Conservation (phyloP, 345 rosid species). For the Eucalyptus guilfoylei region DNA sequence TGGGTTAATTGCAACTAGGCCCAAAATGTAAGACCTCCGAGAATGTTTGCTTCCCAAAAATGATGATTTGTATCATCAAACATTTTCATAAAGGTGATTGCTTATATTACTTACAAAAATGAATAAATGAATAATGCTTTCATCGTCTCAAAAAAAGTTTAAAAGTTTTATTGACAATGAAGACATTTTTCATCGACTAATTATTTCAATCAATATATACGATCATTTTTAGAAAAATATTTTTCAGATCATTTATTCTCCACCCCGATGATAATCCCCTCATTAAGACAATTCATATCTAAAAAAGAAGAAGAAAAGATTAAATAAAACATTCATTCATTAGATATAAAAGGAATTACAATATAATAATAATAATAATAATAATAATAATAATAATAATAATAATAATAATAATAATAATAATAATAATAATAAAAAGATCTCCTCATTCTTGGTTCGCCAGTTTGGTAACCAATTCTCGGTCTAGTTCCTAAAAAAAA, state of each 20-base stretch:
- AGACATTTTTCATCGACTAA: not conserved
- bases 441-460: not conserved
- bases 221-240: not conserved
- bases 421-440: too few relatives aligned
- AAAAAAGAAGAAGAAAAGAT: too few relatives aligned
- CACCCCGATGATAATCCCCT: not conserved
- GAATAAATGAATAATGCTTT: not conserved
- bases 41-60: not conserved
- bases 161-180: not conserved
- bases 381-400: too few relatives aligned
- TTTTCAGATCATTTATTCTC: not conserved
- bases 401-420: too few relatives aligned
- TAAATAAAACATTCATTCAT: not conserved
- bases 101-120: not conserved
- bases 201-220: not conserved
- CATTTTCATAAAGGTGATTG: not conserved
- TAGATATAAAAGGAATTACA: not conserved
- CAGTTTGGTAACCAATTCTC: accelerated
- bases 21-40: not conserved
- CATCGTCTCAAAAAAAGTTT: not conserved
- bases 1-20: not conserved
- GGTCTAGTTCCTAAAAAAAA: not conserved
- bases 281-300: not conserved
- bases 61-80: not conserved
- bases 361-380: too few relatives aligned